These are phyloP conservation scores for Podila minutissima DNA, from an alignment of 192 early-diverging fungal species.

Conservation along the genomic window DNA sequence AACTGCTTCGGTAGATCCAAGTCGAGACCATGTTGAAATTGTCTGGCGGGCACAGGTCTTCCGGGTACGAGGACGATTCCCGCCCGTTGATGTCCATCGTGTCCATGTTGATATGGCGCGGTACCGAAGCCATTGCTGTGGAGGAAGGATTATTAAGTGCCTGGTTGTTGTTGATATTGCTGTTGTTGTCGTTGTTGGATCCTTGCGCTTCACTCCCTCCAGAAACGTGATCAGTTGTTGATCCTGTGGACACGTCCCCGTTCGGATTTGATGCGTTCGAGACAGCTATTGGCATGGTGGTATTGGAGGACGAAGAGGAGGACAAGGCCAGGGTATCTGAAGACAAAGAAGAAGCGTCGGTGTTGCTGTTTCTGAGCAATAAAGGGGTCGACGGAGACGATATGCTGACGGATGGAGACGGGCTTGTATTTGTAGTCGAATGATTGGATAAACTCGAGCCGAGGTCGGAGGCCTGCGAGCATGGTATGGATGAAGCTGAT, in stretches of 20 bases:
- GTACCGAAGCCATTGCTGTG: conserved; percentile 17
- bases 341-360: not conserved
- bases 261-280: not conserved
- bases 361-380: not conserved
- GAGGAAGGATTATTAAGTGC: not conserved
- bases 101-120: conserved; percentile 25
- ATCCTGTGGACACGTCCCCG: not conserved
- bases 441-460: conserved; percentile 4
- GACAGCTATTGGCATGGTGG: not conserved
- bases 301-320: not conserved
- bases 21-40: conserved; percentile 97
- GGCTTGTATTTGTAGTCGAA: conserved; percentile 17
- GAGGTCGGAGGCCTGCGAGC: not conserved
- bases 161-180: not conserved
- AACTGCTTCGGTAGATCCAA: conserved; percentile 93
- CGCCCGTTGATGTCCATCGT: conserved; percentile 36
- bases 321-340: not conserved
- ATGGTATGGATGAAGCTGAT: conserved; percentile 4
- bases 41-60: conserved; percentile 85
- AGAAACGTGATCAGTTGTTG: not conserved
- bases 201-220: too few relatives aligned
- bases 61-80: conserved; percentile 59
- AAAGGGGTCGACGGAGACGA: not conserved
- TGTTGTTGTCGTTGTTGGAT: not conserved
- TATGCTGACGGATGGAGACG: not conserved